These are phyloP conservation scores for Cryptosporidium canis DNA, from an alignment of 169 alveolate species.

Conservation along the genomic window DNA sequence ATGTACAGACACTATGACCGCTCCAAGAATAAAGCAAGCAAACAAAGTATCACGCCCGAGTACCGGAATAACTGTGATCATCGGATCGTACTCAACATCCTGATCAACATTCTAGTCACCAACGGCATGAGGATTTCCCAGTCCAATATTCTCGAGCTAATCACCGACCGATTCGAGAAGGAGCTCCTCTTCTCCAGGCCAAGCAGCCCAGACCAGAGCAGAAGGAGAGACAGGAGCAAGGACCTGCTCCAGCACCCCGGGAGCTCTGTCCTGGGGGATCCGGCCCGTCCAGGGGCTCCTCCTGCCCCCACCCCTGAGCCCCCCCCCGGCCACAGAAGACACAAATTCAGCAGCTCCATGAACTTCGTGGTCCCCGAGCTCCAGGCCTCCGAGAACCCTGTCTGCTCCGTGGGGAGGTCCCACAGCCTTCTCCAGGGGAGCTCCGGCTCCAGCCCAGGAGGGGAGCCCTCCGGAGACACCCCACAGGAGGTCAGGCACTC, in stretches of 20 bases:
- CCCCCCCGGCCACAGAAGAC: background rate
- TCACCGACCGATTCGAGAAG: slow-evolving; percentile 7
- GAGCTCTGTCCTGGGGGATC: background rate
- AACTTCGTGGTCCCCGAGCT: too few relatives aligned
- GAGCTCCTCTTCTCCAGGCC: background rate
- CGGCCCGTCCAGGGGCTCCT: background rate
- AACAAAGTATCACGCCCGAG: background rate
- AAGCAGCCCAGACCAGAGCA: background rate
- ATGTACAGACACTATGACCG: slow-evolving; percentile 32
- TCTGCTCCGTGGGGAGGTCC: too few relatives aligned
- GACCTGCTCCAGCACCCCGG: background rate
- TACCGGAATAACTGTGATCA: slow-evolving; percentile 19
- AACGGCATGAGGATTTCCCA: slow-evolving; percentile 54
- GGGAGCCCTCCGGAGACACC: background rate
- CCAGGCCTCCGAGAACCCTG: too few relatives aligned
- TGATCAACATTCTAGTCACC: slow-evolving; percentile 17
- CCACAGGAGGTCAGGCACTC: background rate
- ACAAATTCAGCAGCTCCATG: slow-evolving; percentile 32
- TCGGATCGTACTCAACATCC: slow-evolving; percentile 21
- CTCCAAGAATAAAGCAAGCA: background rate
- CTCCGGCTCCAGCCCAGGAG: too few relatives aligned
- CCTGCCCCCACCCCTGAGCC: too few relatives aligned
- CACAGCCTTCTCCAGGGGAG: too few relatives aligned
- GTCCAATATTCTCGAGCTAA: background rate
- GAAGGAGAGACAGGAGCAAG: background rate